Percentiles rank a stretch among this genome's conserved stretches.
phyloP scores from a whole-genome alignment of 2,329 filamentous ascomycete species.

The Didymella glomerata region DNA sequence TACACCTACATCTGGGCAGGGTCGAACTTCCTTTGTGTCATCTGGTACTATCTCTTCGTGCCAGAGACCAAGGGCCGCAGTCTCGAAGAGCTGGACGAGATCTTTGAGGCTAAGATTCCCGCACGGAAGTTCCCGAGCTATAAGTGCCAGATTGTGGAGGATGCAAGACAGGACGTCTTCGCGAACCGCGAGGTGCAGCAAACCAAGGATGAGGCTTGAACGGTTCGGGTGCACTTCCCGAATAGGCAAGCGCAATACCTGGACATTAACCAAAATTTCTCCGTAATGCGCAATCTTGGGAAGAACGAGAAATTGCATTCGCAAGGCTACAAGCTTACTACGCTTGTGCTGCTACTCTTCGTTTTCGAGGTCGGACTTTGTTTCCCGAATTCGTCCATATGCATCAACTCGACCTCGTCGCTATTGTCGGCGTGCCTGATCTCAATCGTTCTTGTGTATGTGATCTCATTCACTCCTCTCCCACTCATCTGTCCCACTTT shows the following conservation, averaged over 20 bases:
- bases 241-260: neutral
- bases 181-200: neutral
- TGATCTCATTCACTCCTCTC: constrained; percentile 16
- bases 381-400: constrained; percentile 23
- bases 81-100: constrained; percentile 42
- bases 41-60: constrained; percentile 69
- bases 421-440: constrained; percentile 13
- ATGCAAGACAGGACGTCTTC: constrained; percentile 30
- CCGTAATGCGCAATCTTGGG: neutral
- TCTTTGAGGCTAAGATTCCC: constrained; percentile 35
- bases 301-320: neutral
- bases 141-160: constrained; percentile 33
- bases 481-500: constrained; percentile 11
- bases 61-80: constrained; percentile 55
- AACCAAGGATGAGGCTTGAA: neutral
- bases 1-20: constrained; percentile 40
- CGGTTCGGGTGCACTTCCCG: neutral
- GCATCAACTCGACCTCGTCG: constrained; percentile 23
- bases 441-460: constrained; percentile 17
- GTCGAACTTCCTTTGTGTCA: constrained; percentile 56
- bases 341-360: constrained; percentile 23
- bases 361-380: constrained; percentile 15
- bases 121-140: constrained; percentile 36
- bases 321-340: constrained; percentile 21
- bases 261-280: neutral